Conservation (phyloP, 768 basidiomycete species). For the Russula foetens region DNA sequence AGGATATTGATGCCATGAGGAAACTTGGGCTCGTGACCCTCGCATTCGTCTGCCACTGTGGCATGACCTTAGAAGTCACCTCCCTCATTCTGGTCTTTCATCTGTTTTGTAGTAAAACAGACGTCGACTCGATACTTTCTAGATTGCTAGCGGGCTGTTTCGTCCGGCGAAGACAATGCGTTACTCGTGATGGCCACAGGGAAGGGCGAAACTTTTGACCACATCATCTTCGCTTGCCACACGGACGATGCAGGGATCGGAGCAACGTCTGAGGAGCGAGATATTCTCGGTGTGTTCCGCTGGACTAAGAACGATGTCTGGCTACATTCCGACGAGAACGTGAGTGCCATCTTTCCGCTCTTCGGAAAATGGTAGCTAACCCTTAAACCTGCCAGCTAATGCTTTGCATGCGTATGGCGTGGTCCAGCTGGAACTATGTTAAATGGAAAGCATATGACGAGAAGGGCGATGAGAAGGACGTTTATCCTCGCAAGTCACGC, state of each 20-base stretch:
- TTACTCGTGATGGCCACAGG: slow-evolving; percentile 41
- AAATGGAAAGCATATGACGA: slow-evolving; percentile 38
- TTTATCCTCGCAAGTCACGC: no score
- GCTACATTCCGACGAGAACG: slow-evolving; percentile 54
- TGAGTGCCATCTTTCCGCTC: slow-evolving; percentile 25
- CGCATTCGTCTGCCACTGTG: no score
- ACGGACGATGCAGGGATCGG: slow-evolving; percentile 52
- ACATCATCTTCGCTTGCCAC: slow-evolving; percentile 68
- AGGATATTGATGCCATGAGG: no score
- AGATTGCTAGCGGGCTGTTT: slow-evolving; percentile 40
- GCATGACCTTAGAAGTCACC: no score
- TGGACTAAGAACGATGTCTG: slow-evolving; percentile 66
- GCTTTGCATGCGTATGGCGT: slow-evolving; percentile 53
- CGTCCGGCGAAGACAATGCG: slow-evolving; percentile 25
- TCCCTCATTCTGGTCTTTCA: background rate
- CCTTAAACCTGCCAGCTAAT: slow-evolving; percentile 43
- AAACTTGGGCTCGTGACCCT: no score
- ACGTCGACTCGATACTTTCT: slow-evolving; percentile 54
- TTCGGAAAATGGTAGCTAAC: background rate
- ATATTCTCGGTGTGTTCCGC: slow-evolving; percentile 48
- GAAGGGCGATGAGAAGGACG: slow-evolving; percentile 29
- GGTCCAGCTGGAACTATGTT: slow-evolving; percentile 77
- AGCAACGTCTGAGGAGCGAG: slow-evolving; percentile 43
- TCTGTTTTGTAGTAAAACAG: slow-evolving; percentile 33
- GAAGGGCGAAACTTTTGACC: slow-evolving; percentile 44